phyloP scores from a whole-genome alignment of 495 filamentous ascomycete species.

The Cryomyces antarcticus region DNA sequence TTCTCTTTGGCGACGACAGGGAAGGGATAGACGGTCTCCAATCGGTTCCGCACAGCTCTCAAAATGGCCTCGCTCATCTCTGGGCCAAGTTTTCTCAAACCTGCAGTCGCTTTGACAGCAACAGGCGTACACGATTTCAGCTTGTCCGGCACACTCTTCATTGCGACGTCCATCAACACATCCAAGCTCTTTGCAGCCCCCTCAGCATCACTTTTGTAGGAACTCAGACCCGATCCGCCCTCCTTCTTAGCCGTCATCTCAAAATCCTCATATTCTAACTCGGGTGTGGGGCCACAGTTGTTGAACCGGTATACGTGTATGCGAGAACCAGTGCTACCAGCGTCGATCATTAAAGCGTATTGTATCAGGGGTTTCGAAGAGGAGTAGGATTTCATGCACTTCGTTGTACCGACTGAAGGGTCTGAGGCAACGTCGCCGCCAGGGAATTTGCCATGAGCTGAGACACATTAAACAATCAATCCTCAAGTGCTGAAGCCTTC shows the following conservation, averaged over 20 bases:
- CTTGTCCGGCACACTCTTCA: slow-evolving; percentile 65
- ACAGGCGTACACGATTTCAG: slow-evolving; percentile 75
- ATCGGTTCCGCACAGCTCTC: slow-evolving; percentile 56
- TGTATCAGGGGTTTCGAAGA: slow-evolving; percentile 82
- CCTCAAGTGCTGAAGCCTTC: too few species aligned
- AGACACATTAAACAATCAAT: too few species aligned
- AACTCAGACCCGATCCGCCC: slow-evolving; percentile 67
- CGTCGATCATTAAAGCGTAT: slow-evolving; percentile 97
- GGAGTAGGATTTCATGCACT: slow-evolving; percentile 64
- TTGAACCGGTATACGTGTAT: slow-evolving; percentile 99
- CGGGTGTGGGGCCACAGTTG: slow-evolving; percentile 90
- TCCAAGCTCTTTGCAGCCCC: slow-evolving; percentile 82
- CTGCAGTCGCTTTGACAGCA: slow-evolving; percentile 92
- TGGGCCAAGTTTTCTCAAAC: slow-evolving; percentile 63
- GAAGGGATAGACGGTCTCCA: slow-evolving; percentile 88
- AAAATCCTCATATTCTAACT: slow-evolving; percentile 81
- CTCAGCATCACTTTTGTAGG: slow-evolving; percentile 64
- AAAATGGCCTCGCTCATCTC: slow-evolving; percentile 70
- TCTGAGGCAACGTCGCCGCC: slow-evolving; percentile 27
- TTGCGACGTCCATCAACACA: slow-evolving; percentile 62
- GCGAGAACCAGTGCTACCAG: slow-evolving; percentile 88
- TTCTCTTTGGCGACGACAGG: slow-evolving; percentile 70
- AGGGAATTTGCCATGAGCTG: background rate
- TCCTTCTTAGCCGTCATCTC: slow-evolving; percentile 65
- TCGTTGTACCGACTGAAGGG: slow-evolving; percentile 37